Evolutionary conservation across 306 rosid genomes (phyloP), one percentile per base, ranked within the genome.

Genomic region (Glycine tomentella): DNA sequence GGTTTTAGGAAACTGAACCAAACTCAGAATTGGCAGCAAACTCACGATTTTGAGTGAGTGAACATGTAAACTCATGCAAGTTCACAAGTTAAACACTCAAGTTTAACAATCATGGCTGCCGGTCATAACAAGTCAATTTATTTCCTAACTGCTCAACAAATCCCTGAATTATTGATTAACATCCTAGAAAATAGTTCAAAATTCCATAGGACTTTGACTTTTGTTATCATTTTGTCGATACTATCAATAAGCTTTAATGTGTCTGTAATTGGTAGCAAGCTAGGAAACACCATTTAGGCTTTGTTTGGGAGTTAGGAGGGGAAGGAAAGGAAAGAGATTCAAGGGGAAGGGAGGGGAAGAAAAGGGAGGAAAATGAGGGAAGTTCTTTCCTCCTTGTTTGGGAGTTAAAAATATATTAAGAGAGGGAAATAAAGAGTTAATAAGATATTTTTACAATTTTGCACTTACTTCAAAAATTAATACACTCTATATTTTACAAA

Each of bases 201-300:
- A 72, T 8, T 75, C 56, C 72, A 58, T 31, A 2, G 9, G 73
- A 58, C 17, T 52, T 55, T 78, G 15, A 46, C 50, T 46, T 40
- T 34, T 42, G 49, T 61, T 83, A 34, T 64, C n/a, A 53, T 67
- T 67, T 59, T 74, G 76, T 40, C 61, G 13, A 62, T 65, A 16
- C 45, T 73, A 62, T 52, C 69, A 51, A 77, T 17, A 48, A 15
- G 80, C 75, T 77, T 63, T 6, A 11, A 6, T 53, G 64, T 33
- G 44, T 50, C 31, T 44, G 31, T 44, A 15, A 12, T 48, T 63
- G 63, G n/a, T 53, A 56, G 44, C 53, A 55, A 48, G 69, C 53
- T 63, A 13, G 6, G 64, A 55, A 50, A 45, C 62, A 53, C 69
- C 15, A n/a, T 48, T 11, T 62, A n/a, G n/a, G n/a, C n/a, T n/a